phyloP scores from a whole-genome alignment of 1,284 basidiomycete species.

The Cryptococcus sp. region DNA sequence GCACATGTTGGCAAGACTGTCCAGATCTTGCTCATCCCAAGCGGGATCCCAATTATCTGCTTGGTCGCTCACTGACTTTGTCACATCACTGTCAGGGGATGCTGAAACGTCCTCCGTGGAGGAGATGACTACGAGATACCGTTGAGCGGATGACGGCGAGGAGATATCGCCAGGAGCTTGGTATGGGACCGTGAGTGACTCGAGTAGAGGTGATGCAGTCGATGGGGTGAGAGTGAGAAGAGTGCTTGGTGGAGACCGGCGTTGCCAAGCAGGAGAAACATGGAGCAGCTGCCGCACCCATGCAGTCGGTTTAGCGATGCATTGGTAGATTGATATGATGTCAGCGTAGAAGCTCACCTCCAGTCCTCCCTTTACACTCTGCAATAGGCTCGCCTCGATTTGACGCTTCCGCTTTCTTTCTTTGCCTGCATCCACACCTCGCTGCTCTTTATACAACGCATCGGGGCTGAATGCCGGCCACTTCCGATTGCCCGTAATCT shows the following conservation, averaged over 20 bases:
- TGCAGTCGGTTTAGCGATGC: too few species aligned
- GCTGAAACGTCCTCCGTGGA: background rate
- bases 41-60: conserved; percentile 13
- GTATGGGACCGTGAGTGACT: conserved; percentile 4
- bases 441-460: background rate
- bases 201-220: conserved; percentile 11
- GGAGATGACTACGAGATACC: conserved; percentile 19
- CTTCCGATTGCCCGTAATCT: conserved; percentile 1
- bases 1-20: conserved; percentile 4
- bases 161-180: background rate
- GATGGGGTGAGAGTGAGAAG: conserved; percentile 20
- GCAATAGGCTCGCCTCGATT: conserved; percentile 10
- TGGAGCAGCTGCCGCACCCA: conserved; percentile 7
- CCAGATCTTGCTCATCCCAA: conserved; percentile 21
- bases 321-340: too few species aligned
- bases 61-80: background rate
- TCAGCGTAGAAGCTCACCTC: conserved; percentile 14
- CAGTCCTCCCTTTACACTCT: conserved; percentile 16
- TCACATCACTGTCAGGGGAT: background rate
- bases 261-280: conserved; percentile 2
- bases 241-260: conserved; percentile 11
- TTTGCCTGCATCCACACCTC: background rate
- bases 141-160: conserved; percentile 3
- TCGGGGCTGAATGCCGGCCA: conserved; percentile 23
- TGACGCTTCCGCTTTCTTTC: conserved; percentile 6